These are phyloP conservation scores for Candida piceae DNA, from an alignment of 805 yeast genomes.

Conservation along the genomic window DNA sequence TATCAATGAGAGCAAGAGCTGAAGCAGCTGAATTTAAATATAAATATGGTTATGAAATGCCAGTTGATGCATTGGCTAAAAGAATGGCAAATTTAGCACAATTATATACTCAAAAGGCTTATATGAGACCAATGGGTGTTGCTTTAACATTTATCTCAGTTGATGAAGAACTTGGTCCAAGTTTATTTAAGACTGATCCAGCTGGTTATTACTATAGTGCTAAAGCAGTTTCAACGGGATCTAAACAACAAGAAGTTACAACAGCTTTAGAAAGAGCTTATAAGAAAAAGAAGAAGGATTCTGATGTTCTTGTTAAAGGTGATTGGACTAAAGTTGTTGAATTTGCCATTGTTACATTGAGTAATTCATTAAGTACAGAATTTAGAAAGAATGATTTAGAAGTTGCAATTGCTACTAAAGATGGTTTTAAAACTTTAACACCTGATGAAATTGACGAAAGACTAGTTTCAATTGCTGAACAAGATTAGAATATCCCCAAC, in stretches of 20 bases:
- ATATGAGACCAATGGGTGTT: conserved; percentile 97
- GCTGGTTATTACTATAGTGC: conserved; percentile 93
- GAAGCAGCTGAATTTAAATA: conserved; percentile 95
- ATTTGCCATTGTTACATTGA: conserved; percentile 78
- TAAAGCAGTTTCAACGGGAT: conserved; percentile 92
- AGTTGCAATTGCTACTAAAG: conserved; percentile 77
- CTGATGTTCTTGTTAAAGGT: conserved; percentile 59
- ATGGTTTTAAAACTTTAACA: conserved; percentile 65
- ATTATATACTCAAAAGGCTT: conserved; percentile 94
- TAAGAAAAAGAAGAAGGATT: conserved; percentile 47
- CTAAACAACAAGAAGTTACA: conserved; percentile 93
- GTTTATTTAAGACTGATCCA: conserved; percentile 89
- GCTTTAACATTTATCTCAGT: conserved; percentile 82
- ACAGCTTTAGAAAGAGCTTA: conserved; percentile 86
- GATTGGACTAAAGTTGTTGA: conserved; percentile 89
- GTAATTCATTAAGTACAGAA: conserved; percentile 85
- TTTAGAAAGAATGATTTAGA: conserved; percentile 92
- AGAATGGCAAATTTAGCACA: conserved; percentile 95
- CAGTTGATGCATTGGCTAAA: conserved; percentile 86
- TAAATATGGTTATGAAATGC: conserved; percentile 95
- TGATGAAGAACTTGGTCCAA: conserved; percentile 88
- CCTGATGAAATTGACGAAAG: conserved; percentile 93
- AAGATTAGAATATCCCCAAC: too few species aligned
- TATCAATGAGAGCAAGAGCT: conserved; percentile 84
- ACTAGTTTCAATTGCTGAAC: conserved; percentile 91